Evolutionary conservation across 1,284 basidiomycete genomes (phyloP).

Genomic region (Gomphus bonarii): DNA sequence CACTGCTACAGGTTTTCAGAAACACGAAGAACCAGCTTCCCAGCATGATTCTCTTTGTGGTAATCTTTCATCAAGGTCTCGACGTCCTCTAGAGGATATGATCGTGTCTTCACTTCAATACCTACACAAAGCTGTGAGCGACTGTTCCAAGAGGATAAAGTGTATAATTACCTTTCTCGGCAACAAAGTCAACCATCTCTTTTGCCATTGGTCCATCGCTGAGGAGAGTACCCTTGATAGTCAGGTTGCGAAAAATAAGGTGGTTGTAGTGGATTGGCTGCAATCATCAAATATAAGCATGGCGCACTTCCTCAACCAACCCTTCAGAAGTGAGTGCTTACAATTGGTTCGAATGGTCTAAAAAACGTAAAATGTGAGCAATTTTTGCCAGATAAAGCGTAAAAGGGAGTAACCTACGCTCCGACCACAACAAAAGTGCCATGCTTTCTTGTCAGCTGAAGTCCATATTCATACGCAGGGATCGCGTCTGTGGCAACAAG

Average conservation of each 20-base stretch:
- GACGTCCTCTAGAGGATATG: constrained; percentile 6
- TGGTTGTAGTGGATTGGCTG: constrained; percentile 6
- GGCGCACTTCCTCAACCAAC: not conserved
- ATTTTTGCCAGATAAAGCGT: not conserved
- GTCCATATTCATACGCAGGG: constrained; percentile 16
- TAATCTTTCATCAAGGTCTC: constrained; percentile 6
- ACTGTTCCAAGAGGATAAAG: too few species aligned
- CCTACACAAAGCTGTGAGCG: not conserved
- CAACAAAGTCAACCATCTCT: constrained; percentile 9
- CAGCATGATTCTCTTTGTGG: constrained; percentile 3
- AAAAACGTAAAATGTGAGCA: not conserved
- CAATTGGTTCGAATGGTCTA: constrained; percentile 8
- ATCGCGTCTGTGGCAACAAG: constrained; percentile 18
- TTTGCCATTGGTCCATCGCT: not conserved
- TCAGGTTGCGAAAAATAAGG: constrained; percentile 2
- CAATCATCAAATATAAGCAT: not conserved
- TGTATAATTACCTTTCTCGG: not conserved
- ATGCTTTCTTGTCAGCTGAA: constrained; percentile 15
- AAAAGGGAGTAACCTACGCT: not conserved
- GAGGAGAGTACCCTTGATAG: constrained; percentile 3
- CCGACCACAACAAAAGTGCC: constrained; percentile 14
- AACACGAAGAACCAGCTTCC: constrained; percentile 5
- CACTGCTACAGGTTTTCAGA: not conserved
- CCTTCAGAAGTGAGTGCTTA: not conserved
- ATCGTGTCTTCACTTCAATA: constrained; percentile 7